Conservation (phyloP, 345 rosid genomes). For the Bruguiera gymnorhiza region DNA sequence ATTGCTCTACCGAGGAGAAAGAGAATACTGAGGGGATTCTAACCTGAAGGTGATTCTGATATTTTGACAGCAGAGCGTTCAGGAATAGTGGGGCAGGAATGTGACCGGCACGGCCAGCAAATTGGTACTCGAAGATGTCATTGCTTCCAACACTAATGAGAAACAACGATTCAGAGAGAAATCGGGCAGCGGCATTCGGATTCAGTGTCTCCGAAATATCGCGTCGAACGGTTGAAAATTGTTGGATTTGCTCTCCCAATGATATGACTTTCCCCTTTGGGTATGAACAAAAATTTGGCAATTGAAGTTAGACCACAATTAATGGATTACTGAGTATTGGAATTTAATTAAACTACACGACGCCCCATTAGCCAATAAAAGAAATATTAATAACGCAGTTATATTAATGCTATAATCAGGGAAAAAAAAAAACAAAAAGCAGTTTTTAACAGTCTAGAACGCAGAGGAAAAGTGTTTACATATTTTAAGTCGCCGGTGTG, state of each 20-base stretch:
- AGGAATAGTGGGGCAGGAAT: not conserved
- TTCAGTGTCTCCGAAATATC: conserved; percentile 20
- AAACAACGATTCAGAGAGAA: conserved; percentile 32
- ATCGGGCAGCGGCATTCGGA: not conserved
- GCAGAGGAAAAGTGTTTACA: too few relatives aligned
- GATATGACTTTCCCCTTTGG: conserved; percentile 24
- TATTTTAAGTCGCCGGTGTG: not conserved
- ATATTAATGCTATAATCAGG: too few relatives aligned
- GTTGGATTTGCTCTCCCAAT: conserved; percentile 37
- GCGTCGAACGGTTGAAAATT: conserved; percentile 11
- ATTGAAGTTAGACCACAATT: too few relatives aligned
- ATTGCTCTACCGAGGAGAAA: not conserved
- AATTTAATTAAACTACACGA: too few relatives aligned
- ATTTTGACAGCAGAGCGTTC: not conserved
- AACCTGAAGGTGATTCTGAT: conserved; percentile 6
- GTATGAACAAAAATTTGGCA: not conserved
- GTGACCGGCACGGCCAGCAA: not conserved
- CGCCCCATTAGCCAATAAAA: too few relatives aligned
- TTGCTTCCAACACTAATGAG: conserved; percentile 48
- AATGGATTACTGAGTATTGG: too few relatives aligned
- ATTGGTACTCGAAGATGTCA: conserved; percentile 24
- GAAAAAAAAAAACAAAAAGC: too few relatives aligned
- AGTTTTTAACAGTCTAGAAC: too few relatives aligned
- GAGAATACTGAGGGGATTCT: not conserved
- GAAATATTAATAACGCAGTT: too few relatives aligned